These are phyloP conservation scores for Brassica juncea DNA, from an alignment of 345 rosid species.

Conservation along the genomic window DNA sequence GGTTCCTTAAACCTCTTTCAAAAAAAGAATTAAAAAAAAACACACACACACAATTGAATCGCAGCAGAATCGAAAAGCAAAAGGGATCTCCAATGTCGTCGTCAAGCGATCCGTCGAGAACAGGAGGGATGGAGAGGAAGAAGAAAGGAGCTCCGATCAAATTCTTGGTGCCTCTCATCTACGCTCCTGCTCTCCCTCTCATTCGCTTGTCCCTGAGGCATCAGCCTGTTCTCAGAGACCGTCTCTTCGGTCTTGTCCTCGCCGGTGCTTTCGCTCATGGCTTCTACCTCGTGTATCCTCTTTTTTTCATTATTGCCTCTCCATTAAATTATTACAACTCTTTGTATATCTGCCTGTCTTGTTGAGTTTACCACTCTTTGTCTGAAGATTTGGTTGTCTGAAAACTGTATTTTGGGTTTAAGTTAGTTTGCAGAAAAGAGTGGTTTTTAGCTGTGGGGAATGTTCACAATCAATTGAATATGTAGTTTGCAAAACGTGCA, in stretches of 20 bases:
- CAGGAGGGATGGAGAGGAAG: conserved; percentile 47
- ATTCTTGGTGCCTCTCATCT: conserved; percentile 77
- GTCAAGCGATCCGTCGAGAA: conserved; percentile 31
- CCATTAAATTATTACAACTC: neutral
- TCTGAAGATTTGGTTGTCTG: neutral
- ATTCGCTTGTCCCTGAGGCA: conserved; percentile 74
- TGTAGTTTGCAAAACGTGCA: neutral
- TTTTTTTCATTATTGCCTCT: neutral
- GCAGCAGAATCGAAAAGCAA: neutral
- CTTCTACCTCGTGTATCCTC: conserved; percentile 94
- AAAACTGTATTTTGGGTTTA: neutral
- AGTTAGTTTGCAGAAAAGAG: neutral
- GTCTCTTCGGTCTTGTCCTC: conserved; percentile 72
- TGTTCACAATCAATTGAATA: neutral
- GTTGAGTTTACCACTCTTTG: neutral
- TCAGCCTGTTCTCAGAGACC: conserved; percentile 80
- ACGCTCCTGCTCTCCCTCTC: conserved; percentile 92
- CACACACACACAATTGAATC: conserved; percentile 11
- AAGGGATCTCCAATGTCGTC: conserved; percentile 25
- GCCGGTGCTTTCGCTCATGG: conserved; percentile 93
- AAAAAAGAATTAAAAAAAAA: neutral
- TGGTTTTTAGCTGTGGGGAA: neutral
- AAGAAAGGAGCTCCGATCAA: conserved; percentile 63
- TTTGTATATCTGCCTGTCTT: neutral
- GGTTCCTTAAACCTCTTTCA: neutral